phyloP scores from a whole-genome alignment of 75 land plant species.

The Sequoia sempervirens region DNA sequence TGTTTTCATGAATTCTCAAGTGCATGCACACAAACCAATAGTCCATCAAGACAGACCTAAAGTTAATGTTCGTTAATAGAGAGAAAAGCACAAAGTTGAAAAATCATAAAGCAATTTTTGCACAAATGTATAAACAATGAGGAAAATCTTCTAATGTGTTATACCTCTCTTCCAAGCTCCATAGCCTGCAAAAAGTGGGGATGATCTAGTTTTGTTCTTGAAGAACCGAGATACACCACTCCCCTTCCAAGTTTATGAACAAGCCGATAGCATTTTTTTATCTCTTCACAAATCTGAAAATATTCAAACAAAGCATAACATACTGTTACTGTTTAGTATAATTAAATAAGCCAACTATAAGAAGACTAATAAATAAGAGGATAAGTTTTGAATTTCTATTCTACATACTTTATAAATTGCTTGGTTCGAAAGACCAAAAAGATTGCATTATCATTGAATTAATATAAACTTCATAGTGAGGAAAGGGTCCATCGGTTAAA shows the following conservation, averaged over 20 bases:
- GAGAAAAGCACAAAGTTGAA: background rate
- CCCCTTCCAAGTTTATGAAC: conserved; percentile 79
- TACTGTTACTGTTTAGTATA: background rate
- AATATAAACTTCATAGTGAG: background rate
- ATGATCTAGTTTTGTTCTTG: conserved; percentile 53
- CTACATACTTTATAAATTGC: background rate
- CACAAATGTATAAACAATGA: background rate
- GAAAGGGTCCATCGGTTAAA: too few relatives aligned
- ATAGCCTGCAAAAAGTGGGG: conserved; percentile 59
- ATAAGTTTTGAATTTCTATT: background rate
- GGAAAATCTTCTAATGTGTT: background rate
- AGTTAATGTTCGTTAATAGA: background rate
- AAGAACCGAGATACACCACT: conserved; percentile 79
- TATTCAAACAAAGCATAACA: background rate
- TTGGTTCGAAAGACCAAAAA: background rate
- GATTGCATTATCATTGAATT: background rate
- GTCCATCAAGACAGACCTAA: background rate
- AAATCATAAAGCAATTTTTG: background rate
- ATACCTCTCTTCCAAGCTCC: conserved; percentile 75
- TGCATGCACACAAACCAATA: background rate
- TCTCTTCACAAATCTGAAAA: conserved; percentile 51
- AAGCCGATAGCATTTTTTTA: conserved; percentile 71
- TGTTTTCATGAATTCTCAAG: background rate
- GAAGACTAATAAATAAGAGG: background rate
- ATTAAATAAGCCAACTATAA: background rate